Evolutionary conservation across 2,329 filamentous ascomycete species (phyloP).

Genomic region (Sclerotinia spermophila): DNA sequence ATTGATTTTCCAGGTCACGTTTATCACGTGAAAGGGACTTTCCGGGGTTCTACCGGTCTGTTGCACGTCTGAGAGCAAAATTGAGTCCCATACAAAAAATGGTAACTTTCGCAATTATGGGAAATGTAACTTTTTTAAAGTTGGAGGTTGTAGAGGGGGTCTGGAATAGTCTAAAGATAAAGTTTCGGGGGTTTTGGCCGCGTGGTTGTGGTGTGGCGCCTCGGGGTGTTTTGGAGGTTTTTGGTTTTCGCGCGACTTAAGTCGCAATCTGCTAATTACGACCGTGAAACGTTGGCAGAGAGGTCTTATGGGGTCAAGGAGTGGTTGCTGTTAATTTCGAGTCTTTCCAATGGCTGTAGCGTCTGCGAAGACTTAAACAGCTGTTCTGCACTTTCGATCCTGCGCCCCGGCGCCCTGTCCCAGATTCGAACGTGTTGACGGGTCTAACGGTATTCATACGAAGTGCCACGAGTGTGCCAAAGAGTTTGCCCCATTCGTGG

Average conservation of each 20-base stretch:
- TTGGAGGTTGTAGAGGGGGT: not conserved
- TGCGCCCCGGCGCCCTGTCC: not conserved
- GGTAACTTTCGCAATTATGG: not conserved
- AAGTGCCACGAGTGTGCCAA: not conserved
- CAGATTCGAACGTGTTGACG: not conserved
- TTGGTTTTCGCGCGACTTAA: not conserved
- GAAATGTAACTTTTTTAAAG: not conserved
- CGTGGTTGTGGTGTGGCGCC: not conserved
- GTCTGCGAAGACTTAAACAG: not conserved
- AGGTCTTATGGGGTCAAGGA: not conserved
- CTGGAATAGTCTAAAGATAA: not conserved
- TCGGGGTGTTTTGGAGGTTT: not conserved
- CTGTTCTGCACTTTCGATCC: not conserved
- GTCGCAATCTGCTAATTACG: not conserved
- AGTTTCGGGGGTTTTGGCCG: not conserved
- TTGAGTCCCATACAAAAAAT: not conserved
- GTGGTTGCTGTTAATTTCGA: not conserved
- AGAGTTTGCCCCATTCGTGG: not conserved
- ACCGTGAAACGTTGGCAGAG: not conserved
- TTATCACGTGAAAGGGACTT: fast-evolving
- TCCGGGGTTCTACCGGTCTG: not conserved
- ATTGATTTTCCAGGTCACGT: not conserved
- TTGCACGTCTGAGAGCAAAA: not conserved
- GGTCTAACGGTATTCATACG: not conserved
- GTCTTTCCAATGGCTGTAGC: not conserved